Evolutionary conservation across 2,329 filamentous ascomycete species (phyloP).

Genomic region (Remersonia thermophila): DNA sequence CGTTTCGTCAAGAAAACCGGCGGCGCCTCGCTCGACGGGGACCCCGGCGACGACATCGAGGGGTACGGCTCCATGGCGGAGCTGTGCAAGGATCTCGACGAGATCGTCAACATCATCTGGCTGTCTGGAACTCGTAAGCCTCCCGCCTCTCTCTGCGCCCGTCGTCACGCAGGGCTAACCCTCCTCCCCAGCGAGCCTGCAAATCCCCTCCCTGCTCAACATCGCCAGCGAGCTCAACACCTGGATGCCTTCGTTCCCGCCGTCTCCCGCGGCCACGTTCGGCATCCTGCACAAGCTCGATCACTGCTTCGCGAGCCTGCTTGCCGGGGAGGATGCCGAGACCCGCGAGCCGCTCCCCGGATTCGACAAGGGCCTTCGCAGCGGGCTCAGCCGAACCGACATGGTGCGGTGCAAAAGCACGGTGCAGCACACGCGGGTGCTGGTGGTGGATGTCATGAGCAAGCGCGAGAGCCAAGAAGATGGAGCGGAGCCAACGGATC

Average conservation of each 20-base stretch:
- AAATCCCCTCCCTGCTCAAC: conserved; percentile 73
- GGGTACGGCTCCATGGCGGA: conserved; percentile 53
- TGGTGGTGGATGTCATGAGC: conserved; percentile 57
- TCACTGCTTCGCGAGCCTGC: conserved; percentile 64
- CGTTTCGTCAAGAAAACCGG: conserved; percentile 50
- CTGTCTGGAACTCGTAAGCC: conserved; percentile 70
- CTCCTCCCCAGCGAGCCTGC: conserved; percentile 49
- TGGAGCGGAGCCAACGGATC: conserved; percentile 15
- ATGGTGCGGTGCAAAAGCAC: conserved; percentile 79
- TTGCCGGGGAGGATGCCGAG: conserved; percentile 54
- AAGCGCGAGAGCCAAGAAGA: conserved; percentile 32
- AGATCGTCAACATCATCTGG: conserved; percentile 72
- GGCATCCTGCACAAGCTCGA: conserved; percentile 66
- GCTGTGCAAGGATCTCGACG: conserved; percentile 61
- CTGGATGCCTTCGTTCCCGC: conserved; percentile 61
- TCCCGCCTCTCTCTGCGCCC: no score
- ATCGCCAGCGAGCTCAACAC: conserved; percentile 61
- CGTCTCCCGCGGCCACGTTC: conserved; percentile 57
- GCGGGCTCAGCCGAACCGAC: conserved; percentile 65
- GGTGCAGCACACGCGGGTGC: conserved; percentile 61
- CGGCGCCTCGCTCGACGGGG: conserved; percentile 25
- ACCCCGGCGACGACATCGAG: conserved; percentile 29
- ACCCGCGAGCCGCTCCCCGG: conserved; percentile 56
- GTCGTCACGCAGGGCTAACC: no score
- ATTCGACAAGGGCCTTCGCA: conserved; percentile 47